A percentile compares a stretch with the other conserved stretches of the same genome.
These are phyloP conservation scores for Fusarium buxicola DNA, from an alignment of 2,329 filamentous ascomycete genomes.

Conservation along the genomic window DNA sequence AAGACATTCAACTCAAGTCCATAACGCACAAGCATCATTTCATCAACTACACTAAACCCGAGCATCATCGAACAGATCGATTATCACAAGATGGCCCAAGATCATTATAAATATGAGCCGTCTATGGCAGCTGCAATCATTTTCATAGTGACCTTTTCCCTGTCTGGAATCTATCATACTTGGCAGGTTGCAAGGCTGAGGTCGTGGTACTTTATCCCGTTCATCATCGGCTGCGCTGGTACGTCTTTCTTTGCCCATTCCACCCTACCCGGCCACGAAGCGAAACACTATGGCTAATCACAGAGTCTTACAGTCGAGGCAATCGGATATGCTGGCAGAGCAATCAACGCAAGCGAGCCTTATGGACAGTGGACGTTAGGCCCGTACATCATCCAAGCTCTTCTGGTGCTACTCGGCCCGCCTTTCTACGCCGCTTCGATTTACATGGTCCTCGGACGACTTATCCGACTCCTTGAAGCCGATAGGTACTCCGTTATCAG, in stretches of 20 bases:
- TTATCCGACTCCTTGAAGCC: constrained; percentile 52
- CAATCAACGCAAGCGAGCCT: constrained; percentile 52
- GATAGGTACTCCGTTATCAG: constrained; percentile 54
- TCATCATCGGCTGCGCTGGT: neutral
- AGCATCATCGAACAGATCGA: constrained; percentile 22
- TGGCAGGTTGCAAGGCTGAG: neutral
- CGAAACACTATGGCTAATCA: neutral
- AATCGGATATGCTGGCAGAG: constrained; percentile 57
- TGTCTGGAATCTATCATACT: neutral
- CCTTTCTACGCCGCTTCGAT: constrained; percentile 56
- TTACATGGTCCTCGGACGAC: constrained; percentile 58
- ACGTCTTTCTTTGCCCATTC: constrained; percentile 43
- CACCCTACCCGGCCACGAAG: neutral
- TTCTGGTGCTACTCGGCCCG: constrained; percentile 52
- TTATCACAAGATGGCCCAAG: constrained; percentile 47
- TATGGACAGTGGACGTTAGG: constrained; percentile 47
- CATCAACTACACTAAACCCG: neutral
- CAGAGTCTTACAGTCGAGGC: constrained; percentile 24
- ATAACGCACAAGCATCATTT: neutral
- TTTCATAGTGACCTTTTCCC: neutral
- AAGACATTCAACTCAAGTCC: neutral
- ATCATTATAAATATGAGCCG: neutral
- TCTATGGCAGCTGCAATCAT: neutral
- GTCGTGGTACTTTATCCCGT: constrained; percentile 1
- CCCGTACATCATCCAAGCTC: constrained; percentile 53